phyloP scores from a whole-genome alignment of 768 basidiomycete species.

The Phanerochaete sordida region DNA sequence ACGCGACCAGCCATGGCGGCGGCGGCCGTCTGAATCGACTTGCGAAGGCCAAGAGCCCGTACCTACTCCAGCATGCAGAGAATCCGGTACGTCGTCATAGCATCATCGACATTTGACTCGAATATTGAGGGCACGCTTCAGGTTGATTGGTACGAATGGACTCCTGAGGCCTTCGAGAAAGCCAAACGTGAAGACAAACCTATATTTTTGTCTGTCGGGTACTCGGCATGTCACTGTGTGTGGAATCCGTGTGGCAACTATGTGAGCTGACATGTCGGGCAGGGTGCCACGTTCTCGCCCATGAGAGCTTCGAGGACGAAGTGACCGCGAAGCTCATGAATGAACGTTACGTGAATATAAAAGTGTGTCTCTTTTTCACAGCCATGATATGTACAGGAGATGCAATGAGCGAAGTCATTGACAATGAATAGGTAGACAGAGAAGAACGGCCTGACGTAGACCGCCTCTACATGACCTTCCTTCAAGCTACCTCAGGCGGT shows the following conservation, averaged over 20 bases:
- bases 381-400: too few relatives aligned
- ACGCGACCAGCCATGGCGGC: neutral
- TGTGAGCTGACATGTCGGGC: neutral
- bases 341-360: conserved; percentile 35
- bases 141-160: conserved; percentile 28
- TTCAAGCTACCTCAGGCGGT: conserved; percentile 30
- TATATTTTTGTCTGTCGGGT: conserved; percentile 39
- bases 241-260: too few relatives aligned
- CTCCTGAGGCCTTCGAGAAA: conserved; percentile 23
- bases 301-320: conserved; percentile 37
- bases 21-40: conserved; percentile 13
- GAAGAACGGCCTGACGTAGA: conserved; percentile 42
- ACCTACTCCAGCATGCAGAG: conserved; percentile 23
- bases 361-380: conserved; percentile 19
- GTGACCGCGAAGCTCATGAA: conserved; percentile 37
- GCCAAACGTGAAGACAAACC: conserved; percentile 24
- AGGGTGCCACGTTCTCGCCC: conserved; percentile 27
- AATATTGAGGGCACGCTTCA: too few relatives aligned
- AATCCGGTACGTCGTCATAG: conserved; percentile 17
- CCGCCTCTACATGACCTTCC: conserved; percentile 40
- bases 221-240: conserved; percentile 41
- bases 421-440: conserved; percentile 34
- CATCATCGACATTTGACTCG: neutral
- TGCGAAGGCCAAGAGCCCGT: conserved; percentile 21
- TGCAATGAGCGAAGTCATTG: too few relatives aligned